Percentiles rank a stretch among this genome's conserved stretches.
Conservation (phyloP, 805 yeast genomes). For the Wickerhamomyces subpelliculosus region DNA sequence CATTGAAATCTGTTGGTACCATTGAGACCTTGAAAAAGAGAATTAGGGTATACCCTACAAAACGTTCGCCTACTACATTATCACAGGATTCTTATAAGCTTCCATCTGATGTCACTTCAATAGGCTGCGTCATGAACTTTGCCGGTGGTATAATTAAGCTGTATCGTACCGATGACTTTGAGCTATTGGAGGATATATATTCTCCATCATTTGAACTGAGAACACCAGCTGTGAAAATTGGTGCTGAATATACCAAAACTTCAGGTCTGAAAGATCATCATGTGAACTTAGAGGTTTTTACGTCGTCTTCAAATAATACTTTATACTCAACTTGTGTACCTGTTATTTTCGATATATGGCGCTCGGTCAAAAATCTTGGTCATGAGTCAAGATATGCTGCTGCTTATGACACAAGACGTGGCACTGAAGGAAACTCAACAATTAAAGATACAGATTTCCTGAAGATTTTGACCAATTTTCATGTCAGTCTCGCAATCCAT, state of each 20-base stretch:
- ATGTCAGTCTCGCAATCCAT: conserved; percentile 53
- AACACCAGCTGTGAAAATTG: conserved; percentile 67
- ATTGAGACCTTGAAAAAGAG: conserved; percentile 29
- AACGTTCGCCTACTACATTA: background rate
- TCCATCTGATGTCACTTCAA: conserved; percentile 24
- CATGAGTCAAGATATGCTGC: conserved; percentile 18
- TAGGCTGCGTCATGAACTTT: conserved; percentile 49
- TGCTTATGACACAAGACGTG: conserved; percentile 2
- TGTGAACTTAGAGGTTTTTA: conserved; percentile 45
- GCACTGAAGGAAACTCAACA: conserved; percentile 6
- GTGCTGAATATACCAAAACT: conserved; percentile 44
- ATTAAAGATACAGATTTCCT: conserved; percentile 29
- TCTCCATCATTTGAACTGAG: conserved; percentile 52
- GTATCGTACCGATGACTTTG: conserved; percentile 31
- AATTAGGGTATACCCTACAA: conserved; percentile 7
- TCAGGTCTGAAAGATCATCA: conserved; percentile 33
- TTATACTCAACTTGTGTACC: conserved; percentile 76
- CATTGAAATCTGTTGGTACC: conserved; percentile 38
- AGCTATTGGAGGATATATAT: conserved; percentile 23
- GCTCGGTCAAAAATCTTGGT: conserved; percentile 43
- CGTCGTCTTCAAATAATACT: conserved; percentile 66
- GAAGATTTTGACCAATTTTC: conserved; percentile 45
- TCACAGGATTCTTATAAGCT: conserved; percentile 11
- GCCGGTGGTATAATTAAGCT: conserved; percentile 61
- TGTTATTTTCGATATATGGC: conserved; percentile 52